These are phyloP conservation scores for Corymbia citriodora DNA, from an alignment of 441 rosid genomes.

Conservation along the genomic window DNA sequence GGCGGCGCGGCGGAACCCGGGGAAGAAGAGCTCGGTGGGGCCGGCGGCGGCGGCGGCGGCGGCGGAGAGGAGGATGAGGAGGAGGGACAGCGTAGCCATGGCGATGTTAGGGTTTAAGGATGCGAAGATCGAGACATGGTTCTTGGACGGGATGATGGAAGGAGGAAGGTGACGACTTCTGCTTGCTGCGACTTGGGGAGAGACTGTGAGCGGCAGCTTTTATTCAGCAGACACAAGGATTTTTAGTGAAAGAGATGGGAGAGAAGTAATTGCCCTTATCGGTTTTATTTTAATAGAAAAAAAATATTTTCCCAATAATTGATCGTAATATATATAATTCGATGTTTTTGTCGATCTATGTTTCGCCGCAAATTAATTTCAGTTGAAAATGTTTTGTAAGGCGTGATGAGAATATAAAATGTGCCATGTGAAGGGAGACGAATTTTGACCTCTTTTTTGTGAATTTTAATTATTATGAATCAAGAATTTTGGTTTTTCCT, in stretches of 20 bases:
- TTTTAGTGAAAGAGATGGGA: background rate
- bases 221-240: background rate
- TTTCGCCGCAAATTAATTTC: background rate
- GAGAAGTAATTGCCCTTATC: background rate
- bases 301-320: background rate
- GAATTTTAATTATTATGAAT: background rate
- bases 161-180: background rate
- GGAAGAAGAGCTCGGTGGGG: slow-evolving; percentile 1
- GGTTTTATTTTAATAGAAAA: background rate
- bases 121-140: background rate
- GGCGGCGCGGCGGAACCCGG: slow-evolving; percentile 1
- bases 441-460: background rate
- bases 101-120: background rate
- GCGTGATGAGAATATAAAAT: background rate
- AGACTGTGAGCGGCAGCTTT: background rate
- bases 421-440: background rate
- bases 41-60: background rate
- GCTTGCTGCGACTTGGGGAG: background rate
- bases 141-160: background rate
- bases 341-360: too few relatives aligned
- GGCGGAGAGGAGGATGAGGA: background rate
- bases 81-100: background rate
- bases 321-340: too few relatives aligned
- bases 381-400: background rate
- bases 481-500: too few relatives aligned